Base-by-base conservation (phyloP, 2,329 filamentous ascomycete genomes). In the Byssochlamys sp. region DNA sequence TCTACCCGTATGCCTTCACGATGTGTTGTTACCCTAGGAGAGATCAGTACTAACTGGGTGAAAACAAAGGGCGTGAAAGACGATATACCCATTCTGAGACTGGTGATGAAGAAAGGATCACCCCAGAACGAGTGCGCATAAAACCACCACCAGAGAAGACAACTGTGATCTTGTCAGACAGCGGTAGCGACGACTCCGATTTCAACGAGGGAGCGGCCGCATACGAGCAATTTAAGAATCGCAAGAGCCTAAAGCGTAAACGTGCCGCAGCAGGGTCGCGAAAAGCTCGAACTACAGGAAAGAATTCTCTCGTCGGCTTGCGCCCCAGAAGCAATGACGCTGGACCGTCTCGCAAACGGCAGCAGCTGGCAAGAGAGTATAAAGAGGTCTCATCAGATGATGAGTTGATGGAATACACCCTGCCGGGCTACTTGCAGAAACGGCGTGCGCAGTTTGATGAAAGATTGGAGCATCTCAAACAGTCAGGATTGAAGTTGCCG, bases 381-480 rank as follows among this genome's bases (percentile, higher is more conserved):
- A 73, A 74, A 2, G 75, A 77, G 53, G 64, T 76, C 2, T 80
- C 82, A 6, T 78, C 80, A 3, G 78, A 82, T 25, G 79, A 82
- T 52, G 78, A 81, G 3, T 69, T 80, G 60, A 78, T 83, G 70
- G 83, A 84, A 59, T 74, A 81, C 31, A 78, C 76, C 0, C 74
- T 94, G 2, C 91, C 91, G 0, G 83, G 87, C 24, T 92, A 95
- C 68, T 70, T 96, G 28, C 79, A 81, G 61, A 73, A 81, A 25
- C 82, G 92, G n/a, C 81, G 87, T 26, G 76, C 72, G n/a, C 74
- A 79, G 25, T 91, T 95, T 66, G 87, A 94, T 56, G 75, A 79
- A 52, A 77, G 80, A n/a, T 76, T 75, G 52, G 78, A 84, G 35
- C 71, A 71, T 28, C 74, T 91, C 52, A 83, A 84, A 58, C 82